These are phyloP conservation scores for Leccinellum rugosiceps DNA, from an alignment of 768 basidiomycete species.

Conservation along the genomic window DNA sequence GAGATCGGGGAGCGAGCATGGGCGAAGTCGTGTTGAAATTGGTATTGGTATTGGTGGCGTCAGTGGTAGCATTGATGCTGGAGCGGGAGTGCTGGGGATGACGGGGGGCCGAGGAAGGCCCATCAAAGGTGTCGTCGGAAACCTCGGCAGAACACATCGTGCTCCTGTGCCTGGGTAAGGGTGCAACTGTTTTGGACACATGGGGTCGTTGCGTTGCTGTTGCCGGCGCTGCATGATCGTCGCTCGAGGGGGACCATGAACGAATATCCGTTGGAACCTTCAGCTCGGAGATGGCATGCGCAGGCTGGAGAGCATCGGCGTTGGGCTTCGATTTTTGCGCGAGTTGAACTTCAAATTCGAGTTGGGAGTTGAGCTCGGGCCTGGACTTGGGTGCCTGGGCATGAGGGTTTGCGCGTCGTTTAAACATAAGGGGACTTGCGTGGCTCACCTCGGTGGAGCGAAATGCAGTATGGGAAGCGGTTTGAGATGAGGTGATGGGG, in stretches of 20 bases:
- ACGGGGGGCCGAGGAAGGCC: not conserved
- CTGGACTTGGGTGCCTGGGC: not conserved
- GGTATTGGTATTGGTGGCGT: not conserved
- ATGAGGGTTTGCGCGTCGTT: no score
- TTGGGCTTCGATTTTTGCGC: not conserved
- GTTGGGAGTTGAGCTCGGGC: no score
- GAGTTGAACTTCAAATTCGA: not conserved
- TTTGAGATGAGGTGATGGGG: slow-evolving; percentile 76
- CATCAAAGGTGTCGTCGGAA: slow-evolving; percentile 19
- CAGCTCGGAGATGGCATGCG: slow-evolving; percentile 28
- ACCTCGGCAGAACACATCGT: slow-evolving; percentile 19
- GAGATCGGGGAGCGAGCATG: not conserved
- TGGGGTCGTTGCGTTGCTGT: no score
- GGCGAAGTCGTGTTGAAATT: not conserved
- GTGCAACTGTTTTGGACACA: not conserved
- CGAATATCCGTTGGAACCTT: slow-evolving; percentile 22
- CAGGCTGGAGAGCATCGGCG: slow-evolving; percentile 21
- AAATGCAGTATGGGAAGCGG: slow-evolving; percentile 54
- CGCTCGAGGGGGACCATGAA: no score
- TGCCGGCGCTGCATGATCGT: no score
- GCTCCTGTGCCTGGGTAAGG: not conserved
- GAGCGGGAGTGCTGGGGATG: not conserved
- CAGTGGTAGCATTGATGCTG: not conserved
- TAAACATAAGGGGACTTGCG: slow-evolving; percentile 1
- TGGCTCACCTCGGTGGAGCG: slow-evolving; percentile 20